phyloP scores from a whole-genome alignment of 345 rosid species.

The Citropsis articulata region DNA sequence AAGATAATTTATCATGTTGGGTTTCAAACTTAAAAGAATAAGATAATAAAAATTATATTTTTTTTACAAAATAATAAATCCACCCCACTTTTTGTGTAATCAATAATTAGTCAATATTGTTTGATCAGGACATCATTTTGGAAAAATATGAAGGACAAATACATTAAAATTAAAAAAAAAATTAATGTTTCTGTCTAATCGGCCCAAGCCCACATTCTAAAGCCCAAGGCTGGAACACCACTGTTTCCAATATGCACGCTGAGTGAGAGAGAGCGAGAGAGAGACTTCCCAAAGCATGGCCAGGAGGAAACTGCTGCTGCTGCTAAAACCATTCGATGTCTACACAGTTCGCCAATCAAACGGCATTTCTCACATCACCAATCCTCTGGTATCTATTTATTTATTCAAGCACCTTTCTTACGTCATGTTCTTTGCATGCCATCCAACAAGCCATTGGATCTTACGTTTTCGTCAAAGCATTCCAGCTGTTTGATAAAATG shows the following conservation, averaged over 20 bases:
- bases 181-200: not conserved
- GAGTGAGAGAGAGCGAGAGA: not conserved
- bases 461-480: not conserved
- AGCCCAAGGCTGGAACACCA: not conserved
- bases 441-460: no score
- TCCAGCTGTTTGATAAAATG: slow-evolving; percentile 43
- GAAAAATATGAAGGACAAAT: no score
- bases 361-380: slow-evolving; percentile 36
- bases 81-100: no score
- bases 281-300: slow-evolving; percentile 36
- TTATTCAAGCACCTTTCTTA: not conserved
- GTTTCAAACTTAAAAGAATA: no score
- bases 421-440: not conserved
- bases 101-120: no score
- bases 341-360: slow-evolving; percentile 41
- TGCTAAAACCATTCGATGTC: slow-evolving; percentile 71
- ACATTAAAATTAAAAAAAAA: no score
- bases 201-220: not conserved
- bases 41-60: no score
- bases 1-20: no score
- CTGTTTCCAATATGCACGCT: not conserved
- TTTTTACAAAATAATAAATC: no score
- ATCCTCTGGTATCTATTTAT: slow-evolving; percentile 39
- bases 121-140: no score
- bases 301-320: slow-evolving; percentile 64